phyloP scores from a whole-genome alignment of 1,284 basidiomycete genomes.

The Melampsora medusae region DNA sequence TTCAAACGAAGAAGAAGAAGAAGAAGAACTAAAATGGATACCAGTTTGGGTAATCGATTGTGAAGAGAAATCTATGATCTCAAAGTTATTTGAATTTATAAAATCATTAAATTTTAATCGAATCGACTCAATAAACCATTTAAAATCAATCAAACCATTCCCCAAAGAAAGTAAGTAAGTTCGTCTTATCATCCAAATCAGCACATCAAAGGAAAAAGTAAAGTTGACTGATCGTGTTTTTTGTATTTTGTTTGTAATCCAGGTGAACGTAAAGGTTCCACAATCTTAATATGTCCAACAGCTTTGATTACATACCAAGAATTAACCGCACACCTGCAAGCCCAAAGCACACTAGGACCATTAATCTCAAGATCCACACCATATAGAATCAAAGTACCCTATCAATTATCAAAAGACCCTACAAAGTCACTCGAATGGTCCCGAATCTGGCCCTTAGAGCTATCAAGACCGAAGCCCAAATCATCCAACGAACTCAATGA shows the following conservation, averaged over 20 bases:
- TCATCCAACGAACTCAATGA: slow-evolving; percentile 3
- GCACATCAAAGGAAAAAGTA: neutral
- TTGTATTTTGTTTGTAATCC: neutral
- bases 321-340: neutral
- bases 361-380: slow-evolving; percentile 17
- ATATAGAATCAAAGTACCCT: slow-evolving; percentile 29
- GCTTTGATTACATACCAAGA: slow-evolving; percentile 11
- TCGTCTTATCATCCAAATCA: neutral
- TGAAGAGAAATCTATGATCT: slow-evolving; percentile 7
- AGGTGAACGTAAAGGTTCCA: neutral
- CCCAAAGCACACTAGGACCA: neutral
- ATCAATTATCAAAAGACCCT: neutral
- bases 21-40: neutral
- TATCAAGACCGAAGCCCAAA: neutral
- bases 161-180: neutral
- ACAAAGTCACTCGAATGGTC: neutral
- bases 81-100: slow-evolving; percentile 22
- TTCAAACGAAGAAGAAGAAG: neutral
- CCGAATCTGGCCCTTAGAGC: neutral
- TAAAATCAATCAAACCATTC: slow-evolving; percentile 20
- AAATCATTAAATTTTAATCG: neutral
- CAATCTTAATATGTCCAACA: slow-evolving; percentile 7
- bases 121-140: slow-evolving; percentile 7
- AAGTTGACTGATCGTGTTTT: neutral
- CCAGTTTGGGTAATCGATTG: slow-evolving; percentile 31